Percentiles rank a stretch among this genome's conserved stretches.
Conservation (phyloP, 164 flowering plant species). For the Saururus chinensis region DNA sequence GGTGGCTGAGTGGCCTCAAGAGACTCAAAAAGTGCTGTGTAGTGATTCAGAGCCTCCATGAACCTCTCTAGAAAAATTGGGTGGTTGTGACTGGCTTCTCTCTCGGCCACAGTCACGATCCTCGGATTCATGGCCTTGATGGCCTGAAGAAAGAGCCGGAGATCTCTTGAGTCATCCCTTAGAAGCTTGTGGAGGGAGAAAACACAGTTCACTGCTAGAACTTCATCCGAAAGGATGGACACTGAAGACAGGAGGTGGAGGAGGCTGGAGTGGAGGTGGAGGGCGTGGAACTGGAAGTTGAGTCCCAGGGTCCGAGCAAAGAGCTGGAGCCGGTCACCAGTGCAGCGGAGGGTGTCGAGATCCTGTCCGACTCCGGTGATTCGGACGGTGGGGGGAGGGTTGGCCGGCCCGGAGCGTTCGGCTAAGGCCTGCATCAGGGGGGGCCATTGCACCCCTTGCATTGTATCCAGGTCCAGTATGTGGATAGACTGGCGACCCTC, state of each 20-base stretch:
- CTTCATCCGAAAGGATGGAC: slow-evolving; percentile 37
- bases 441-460: slow-evolving; percentile 96
- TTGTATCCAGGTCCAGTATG: slow-evolving; percentile 76
- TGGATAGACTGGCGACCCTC: slow-evolving; percentile 51
- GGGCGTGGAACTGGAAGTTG: slow-evolving; percentile 61
- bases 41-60: slow-evolving; percentile 66
- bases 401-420: slow-evolving; percentile 24
- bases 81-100: slow-evolving; percentile 66
- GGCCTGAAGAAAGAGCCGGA: slow-evolving; percentile 35
- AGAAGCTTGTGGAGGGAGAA: slow-evolving; percentile 55
- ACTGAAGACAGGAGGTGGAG: slow-evolving; percentile 22
- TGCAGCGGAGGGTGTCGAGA: slow-evolving; percentile 33
- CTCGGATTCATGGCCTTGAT: slow-evolving; percentile 63
- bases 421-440: slow-evolving; percentile 84
- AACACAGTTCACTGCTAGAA: slow-evolving; percentile 68
- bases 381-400: slow-evolving; percentile 46
- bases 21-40: slow-evolving; percentile 69
- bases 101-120: slow-evolving; percentile 67
- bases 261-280: slow-evolving; percentile 25
- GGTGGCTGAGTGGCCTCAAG: slow-evolving; percentile 88
- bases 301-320: slow-evolving; percentile 79
- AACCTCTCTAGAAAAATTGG: slow-evolving; percentile 53
- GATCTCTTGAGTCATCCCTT: slow-evolving; percentile 20
- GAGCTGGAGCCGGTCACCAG: slow-evolving; percentile 66
- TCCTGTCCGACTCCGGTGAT: slow-evolving; percentile 76